These are phyloP conservation scores for Cyberlindnera saturnus DNA, from an alignment of 805 yeast species.

Conservation along the genomic window DNA sequence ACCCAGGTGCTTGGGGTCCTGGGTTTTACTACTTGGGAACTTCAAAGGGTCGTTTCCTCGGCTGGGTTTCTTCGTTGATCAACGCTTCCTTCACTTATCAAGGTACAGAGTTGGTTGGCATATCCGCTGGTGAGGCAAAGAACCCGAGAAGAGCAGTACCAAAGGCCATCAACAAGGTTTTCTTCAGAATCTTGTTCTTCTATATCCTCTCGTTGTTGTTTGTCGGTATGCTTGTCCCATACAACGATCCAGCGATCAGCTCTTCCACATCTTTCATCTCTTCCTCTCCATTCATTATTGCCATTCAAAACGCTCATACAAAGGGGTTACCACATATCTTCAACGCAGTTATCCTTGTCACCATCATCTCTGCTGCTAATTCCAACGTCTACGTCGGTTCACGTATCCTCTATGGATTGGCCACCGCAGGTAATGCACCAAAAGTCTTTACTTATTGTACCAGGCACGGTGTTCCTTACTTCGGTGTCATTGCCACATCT, in stretches of 20 bases:
- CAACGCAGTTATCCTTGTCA: conserved; percentile 61
- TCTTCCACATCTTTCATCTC: conserved; percentile 34
- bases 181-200: conserved; percentile 59
- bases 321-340: conserved; percentile 60
- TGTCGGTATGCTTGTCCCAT: conserved; percentile 64
- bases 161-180: conserved; percentile 63
- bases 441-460: conserved; percentile 42
- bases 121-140: conserved; percentile 67
- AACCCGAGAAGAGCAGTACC: conserved; percentile 50
- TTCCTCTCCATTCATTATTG: conserved; percentile 65
- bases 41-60: conserved; percentile 55
- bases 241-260: conserved; percentile 48
- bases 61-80: conserved; percentile 64
- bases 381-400: conserved; percentile 72
- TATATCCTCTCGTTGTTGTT: conserved; percentile 62
- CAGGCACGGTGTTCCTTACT: conserved; percentile 54
- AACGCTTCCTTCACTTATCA: conserved; percentile 75
- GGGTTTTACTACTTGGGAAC: conserved; percentile 45
- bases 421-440: conserved; percentile 57
- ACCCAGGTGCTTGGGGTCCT: conserved; percentile 73
- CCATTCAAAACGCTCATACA: conserved; percentile 64
- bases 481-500: conserved; percentile 52
- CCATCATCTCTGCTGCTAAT: conserved; percentile 73
- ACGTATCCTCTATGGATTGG: conserved; percentile 58
- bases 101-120: conserved; percentile 73